Percentiles rank a stretch among this genome's conserved stretches.
Evolutionary conservation across 352 stramenopile species (phyloP).

Genomic region (Aphanomyces astaci): DNA sequence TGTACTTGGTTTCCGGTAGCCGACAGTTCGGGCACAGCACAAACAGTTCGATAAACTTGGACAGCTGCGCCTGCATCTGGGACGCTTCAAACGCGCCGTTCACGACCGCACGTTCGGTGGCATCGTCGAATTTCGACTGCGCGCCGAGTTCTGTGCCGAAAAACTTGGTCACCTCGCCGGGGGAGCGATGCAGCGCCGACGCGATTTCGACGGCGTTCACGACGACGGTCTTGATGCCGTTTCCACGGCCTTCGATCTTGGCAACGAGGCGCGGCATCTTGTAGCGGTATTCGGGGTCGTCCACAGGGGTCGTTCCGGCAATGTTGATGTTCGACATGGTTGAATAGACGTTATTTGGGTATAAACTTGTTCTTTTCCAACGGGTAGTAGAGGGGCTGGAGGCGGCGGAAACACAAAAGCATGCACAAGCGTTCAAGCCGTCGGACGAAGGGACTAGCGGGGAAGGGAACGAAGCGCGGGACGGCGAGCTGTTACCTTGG

Average conservation of each 20-base stretch:
- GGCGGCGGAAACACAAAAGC: slow-evolving; percentile 17
- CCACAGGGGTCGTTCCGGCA: slow-evolving; percentile 81
- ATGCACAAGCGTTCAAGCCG: slow-evolving; percentile 14
- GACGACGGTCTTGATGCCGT: slow-evolving; percentile 99
- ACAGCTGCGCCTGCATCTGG: slow-evolving; percentile 92
- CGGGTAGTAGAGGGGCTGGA: slow-evolving; percentile 1
- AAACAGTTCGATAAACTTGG: slow-evolving; percentile 98
- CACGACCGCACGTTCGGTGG: slow-evolving; percentile 93
- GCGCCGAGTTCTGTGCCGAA: slow-evolving; percentile 96
- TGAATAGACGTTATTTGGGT: slow-evolving; percentile 9
- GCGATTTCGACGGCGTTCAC: slow-evolving; percentile 96
- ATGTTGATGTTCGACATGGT: slow-evolving; percentile 88
- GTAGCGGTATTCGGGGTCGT: slow-evolving; percentile 96
- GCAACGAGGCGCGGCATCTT: slow-evolving; percentile 96
- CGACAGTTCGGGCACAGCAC: slow-evolving; percentile 96
- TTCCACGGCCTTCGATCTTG: slow-evolving; percentile 98
- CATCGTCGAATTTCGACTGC: slow-evolving; percentile 96
- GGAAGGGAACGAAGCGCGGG: neutral
- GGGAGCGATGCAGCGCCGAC: slow-evolving; percentile 87
- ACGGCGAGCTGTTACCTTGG: neutral
- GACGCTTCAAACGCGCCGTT: slow-evolving; percentile 94
- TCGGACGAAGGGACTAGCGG: neutral
- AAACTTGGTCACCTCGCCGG: slow-evolving; percentile 98
- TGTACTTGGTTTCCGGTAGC: slow-evolving; percentile 98
- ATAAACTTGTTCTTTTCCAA: slow-evolving; percentile 23